phyloP scores from a whole-genome alignment of 2,329 filamentous ascomycete genomes.

The Curvularia eragrostidis region DNA sequence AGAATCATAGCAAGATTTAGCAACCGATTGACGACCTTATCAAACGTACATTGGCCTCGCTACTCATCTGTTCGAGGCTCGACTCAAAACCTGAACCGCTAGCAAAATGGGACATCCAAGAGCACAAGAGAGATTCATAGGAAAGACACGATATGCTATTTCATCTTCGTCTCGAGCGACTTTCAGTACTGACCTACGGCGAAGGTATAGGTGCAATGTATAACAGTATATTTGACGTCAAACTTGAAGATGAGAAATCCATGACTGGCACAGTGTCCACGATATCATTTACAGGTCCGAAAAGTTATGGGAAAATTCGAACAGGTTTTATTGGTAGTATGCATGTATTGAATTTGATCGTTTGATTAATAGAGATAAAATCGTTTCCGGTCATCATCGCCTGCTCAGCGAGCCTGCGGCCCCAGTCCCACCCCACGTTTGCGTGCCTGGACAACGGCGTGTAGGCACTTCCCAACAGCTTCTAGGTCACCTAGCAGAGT shows the following conservation, averaged over 20 bases:
- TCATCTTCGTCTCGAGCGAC: neutral
- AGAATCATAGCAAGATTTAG: neutral
- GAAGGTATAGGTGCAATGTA: neutral
- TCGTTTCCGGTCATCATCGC: no score
- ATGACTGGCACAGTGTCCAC: neutral
- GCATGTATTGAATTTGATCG: neutral
- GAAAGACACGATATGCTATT: neutral
- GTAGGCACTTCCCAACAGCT: conserved; percentile 76
- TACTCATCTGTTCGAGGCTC: neutral
- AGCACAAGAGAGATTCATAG: neutral
- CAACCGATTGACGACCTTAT: neutral
- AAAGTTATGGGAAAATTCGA: no score
- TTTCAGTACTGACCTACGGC: neutral
- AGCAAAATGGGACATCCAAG: no score
- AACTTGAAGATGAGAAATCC: neutral
- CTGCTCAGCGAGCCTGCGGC: neutral
- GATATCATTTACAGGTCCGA: neutral
- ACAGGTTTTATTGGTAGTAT: neutral
- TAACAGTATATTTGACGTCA: neutral
- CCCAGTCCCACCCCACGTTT: conserved; percentile 78
- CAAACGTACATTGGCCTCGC: neutral
- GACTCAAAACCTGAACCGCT: no score
- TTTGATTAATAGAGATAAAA: neutral
- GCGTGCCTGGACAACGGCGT: conserved; percentile 69
- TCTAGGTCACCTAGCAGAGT: conserved; percentile 85